These are phyloP conservation scores for Lichtheimia ornata DNA, from an alignment of 371 early-diverging fungal genomes.

Conservation along the genomic window DNA sequence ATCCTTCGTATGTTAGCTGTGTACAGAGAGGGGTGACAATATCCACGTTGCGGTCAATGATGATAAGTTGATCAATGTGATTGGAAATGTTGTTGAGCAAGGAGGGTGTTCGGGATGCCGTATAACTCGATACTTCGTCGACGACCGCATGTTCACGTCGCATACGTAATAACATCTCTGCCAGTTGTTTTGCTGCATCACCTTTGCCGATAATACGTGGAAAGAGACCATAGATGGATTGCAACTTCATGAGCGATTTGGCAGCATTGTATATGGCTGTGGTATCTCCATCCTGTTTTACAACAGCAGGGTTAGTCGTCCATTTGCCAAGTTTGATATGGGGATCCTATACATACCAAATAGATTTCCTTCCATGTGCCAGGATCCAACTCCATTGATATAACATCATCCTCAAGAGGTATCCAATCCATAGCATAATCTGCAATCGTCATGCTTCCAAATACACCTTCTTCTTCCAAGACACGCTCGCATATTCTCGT, in stretches of 20 bases:
- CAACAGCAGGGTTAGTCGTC: background rate
- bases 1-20: slow-evolving; percentile 92
- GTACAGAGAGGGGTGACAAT: slow-evolving; percentile 90
- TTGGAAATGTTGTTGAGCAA: slow-evolving; percentile 58
- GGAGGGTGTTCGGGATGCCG: slow-evolving; percentile 41
- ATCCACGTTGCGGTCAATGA: slow-evolving; percentile 90
- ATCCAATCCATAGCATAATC: slow-evolving; percentile 90
- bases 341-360: slow-evolving; percentile 45
- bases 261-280: slow-evolving; percentile 80
- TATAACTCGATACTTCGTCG: slow-evolving; percentile 46
- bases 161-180: slow-evolving; percentile 82
- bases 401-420: slow-evolving; percentile 87
- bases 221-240: slow-evolving; percentile 83
- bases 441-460: slow-evolving; percentile 82
- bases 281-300: slow-evolving; percentile 77
- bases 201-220: slow-evolving; percentile 92
- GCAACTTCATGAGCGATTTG: slow-evolving; percentile 83
- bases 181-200: slow-evolving; percentile 75
- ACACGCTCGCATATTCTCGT: slow-evolving; percentile 87
- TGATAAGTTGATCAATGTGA: slow-evolving; percentile 84
- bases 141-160: slow-evolving; percentile 74
- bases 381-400: slow-evolving; percentile 85
- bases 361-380: slow-evolving; percentile 80
- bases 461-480: slow-evolving; percentile 88
- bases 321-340: background rate